Evolutionary conservation across 2,329 filamentous ascomycete genomes (phyloP).

Genomic region (Xylariaceae sp.): DNA sequence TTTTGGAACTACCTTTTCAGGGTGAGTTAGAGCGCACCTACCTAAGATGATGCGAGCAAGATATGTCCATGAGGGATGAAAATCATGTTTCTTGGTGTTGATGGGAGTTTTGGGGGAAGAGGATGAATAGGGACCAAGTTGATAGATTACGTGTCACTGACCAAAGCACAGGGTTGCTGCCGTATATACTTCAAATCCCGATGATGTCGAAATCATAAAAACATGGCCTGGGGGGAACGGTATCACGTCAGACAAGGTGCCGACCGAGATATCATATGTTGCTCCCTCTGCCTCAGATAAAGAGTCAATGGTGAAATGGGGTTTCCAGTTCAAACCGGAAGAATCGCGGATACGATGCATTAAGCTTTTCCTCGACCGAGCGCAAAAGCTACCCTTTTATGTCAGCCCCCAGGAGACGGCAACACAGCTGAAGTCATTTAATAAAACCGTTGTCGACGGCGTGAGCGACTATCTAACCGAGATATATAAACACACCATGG

Average conservation of each 20-base stretch:
- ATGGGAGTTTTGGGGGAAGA: too few relatives aligned
- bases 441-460: constrained; percentile 74
- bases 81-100: too few relatives aligned
- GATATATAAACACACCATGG: constrained; percentile 74
- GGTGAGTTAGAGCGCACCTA: constrained; percentile 46
- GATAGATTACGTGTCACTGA: constrained; percentile 10
- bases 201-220: constrained; percentile 81
- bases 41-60: neutral
- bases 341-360: constrained; percentile 74
- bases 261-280: constrained; percentile 70
- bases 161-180: constrained; percentile 55
- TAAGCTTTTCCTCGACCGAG: constrained; percentile 78
- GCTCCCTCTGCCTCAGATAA: constrained; percentile 38
- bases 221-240: constrained; percentile 80
- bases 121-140: neutral
- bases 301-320: constrained; percentile 63
- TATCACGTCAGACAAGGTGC: constrained; percentile 85
- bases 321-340: constrained; percentile 77
- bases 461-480: constrained; percentile 76
- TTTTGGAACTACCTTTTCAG: constrained; percentile 81
- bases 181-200: constrained; percentile 70
- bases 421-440: constrained; percentile 67
- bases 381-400: constrained; percentile 77
- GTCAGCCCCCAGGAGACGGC: constrained; percentile 74
- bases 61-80: too few relatives aligned